Base-by-base conservation (phyloP, 176 grass and related monocot genomes). In the Microstegium vimineum region DNA sequence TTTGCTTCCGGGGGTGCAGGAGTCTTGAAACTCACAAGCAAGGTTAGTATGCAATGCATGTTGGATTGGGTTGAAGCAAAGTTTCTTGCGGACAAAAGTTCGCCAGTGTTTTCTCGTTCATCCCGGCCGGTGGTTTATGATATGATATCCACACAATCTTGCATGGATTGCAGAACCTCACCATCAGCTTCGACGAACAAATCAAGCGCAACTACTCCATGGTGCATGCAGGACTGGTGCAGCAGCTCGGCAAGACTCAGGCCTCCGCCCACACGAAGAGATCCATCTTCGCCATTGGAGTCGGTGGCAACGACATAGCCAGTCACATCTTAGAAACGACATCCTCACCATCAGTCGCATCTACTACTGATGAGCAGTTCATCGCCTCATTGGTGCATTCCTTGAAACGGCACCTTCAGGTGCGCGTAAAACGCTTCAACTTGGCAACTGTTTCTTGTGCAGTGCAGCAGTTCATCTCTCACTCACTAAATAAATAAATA, bases 1-100 rank as follows among this genome's bases (percentile, higher is more conserved):
- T 96, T 96, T 32, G 90, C 93, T 69, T 96, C 93, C 1, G 93
- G 90, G 11, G 93, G 90, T n/a, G 85, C 88, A n/a, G 90, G 93
- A 37, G 49, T 90, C 40, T 45, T 75, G 77, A 17, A 75, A 18
- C 69, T 84, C 10, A 96, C 90, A 59, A 90, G 92, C 75, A 67
- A 37, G 23, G 93, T 67, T 36, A 36, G 35, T 6, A n/a, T n/a
- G n/a, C n/a, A n/a, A n/a, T n/a, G n/a, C n/a, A n/a, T n/a, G n/a
- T n/a, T n/a, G n/a, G n/a, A n/a, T 36, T n/a, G 40, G 40, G 12
- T 42, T 12, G 2, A 10, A 42, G 40, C 8, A 10, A 42, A 42
- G 40, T 42, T 42, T 42, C 40, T 42, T 42, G 40, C 10, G 40
- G 40, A 12, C 40, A 42, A 42, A 41, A 41, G 2, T 5, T 37